Evolutionary conservation across 805 yeast species (phyloP).

Genomic region (Barnettozyma sp.): DNA sequence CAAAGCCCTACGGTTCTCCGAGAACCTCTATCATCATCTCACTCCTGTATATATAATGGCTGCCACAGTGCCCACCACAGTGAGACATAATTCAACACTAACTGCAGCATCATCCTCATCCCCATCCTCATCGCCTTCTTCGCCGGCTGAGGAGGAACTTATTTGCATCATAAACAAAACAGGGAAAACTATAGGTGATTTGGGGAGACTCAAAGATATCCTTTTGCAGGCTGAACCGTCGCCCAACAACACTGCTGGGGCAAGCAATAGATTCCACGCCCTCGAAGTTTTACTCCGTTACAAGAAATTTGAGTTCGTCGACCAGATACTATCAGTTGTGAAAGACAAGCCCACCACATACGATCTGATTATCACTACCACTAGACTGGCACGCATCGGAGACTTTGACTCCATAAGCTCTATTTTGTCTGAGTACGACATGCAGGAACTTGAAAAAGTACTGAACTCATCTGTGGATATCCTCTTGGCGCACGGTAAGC

Average conservation of each 20-base stretch:
- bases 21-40: not conserved
- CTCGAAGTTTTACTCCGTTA: slow-evolving; percentile 8
- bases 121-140: not conserved
- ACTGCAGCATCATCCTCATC: not conserved
- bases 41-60: not conserved
- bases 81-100: slow-evolving; percentile 5
- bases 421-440: not conserved
- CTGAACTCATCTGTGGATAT: not conserved
- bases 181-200: slow-evolving; percentile 1
- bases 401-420: slow-evolving; percentile 1
- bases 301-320: slow-evolving; percentile 11
- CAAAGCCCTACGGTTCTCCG: slow-evolving; percentile 6
- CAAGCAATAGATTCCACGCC: slow-evolving; percentile 5
- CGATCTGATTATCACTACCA: not conserved
- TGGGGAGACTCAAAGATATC: slow-evolving; percentile 4
- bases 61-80: not conserved
- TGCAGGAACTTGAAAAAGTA: not conserved
- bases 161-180: slow-evolving; percentile 1
- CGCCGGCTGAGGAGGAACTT: not conserved
- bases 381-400: not conserved
- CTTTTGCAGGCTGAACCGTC: not conserved
- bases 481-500: not conserved
- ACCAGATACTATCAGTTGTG: slow-evolving; percentile 1
- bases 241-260: not conserved
- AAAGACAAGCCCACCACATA: not conserved